Evolutionary conservation across 768 basidiomycete species (phyloP), one percentile per base, ranked within the genome.

Genomic region (Podaxis pistillaris): DNA sequence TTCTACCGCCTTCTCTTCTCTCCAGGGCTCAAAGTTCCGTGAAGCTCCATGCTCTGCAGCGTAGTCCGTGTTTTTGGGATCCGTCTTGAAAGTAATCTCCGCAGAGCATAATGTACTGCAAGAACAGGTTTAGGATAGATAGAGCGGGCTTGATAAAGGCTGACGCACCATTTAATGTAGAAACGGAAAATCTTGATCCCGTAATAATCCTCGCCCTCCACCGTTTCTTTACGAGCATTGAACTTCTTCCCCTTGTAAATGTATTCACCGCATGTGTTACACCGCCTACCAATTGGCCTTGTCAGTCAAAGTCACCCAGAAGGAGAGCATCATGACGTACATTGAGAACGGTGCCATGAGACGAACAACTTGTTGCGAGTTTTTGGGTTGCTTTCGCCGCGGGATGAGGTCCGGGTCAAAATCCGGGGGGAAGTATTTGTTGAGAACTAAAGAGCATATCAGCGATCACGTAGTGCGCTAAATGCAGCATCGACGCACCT

Each of bases 191-290:
- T 95, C 78, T 97, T 98, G 81, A 99, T 98, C 6, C 96, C 96
- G 80, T 93, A 93, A 70, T 99, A 99, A 67, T 97, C 94, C 72
- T 98, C 96, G 0, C 93, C 94, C 0, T 94, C 90, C 8, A 97
- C 97, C 0, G 96, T 98, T 79, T 99, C 97, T 73, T 99, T 98
- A 54, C 96, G 84, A 4, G 97, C 97, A 68, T 99, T 98, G 81
- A 99, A 99, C 76, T 99, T 99, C 81, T 99, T 99, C 52, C 97
- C 97, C 74, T 99, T 98, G 77, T 98, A 96, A 59, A 99, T 91
- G 70, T 98, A 99, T 77, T 99, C 97, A 53, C 96, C 97, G 69
- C 97, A 99, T 2, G 93, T 93, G 69, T 94, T 96, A 70, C 90
- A 91, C 68, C 93, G 87, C 91, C 92, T 93, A 50, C 5, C 52